Evolutionary conservation across 768 basidiomycete genomes (phyloP), one percentile per base, ranked within the genome.

Genomic region (Suillus spraguei): DNA sequence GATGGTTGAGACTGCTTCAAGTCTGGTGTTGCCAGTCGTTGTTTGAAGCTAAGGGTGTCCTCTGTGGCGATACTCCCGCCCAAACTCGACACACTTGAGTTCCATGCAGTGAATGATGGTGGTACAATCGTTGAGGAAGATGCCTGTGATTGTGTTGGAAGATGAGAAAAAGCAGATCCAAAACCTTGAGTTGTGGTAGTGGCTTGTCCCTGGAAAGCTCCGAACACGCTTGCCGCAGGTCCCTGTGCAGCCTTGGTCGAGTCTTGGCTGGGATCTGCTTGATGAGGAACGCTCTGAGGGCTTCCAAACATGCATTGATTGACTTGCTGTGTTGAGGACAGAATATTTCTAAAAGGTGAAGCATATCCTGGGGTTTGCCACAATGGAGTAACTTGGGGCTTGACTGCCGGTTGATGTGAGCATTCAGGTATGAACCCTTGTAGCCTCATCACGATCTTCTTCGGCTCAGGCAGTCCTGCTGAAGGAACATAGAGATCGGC

Each of bases 381-480:
- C 5, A 38, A 39, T 41, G 32, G 52, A 5, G 10, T 11, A 33
- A 6, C 5, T 33, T 20, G 20, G 20, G 52, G 20, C 32, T 3
- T n/a, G 11, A 17, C 16, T 1, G 10, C 20, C 20, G 32, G 17
- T 41, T 1, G 24, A 28, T 38, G 36, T 4, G 9, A 9, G 5
- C 14, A 8, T 8, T 10, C 24, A 58, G 38, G 38, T 9, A 41
- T 1, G 17, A 6, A 3, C 6, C 32, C 46, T 16, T 39, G 35
- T 36, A 65, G 70, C 33, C 65, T 58, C 14, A 71, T 60, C 17
- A 67, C 55, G 5, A 65, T 62, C 44, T 46, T 65, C 55, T 71
- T 68, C 17, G 70, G 68, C 60, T 72, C 68, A 3, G 70, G 64
- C 1, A 77, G 66, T 50, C 68, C 64, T 10, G 66, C 64, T 8